These are phyloP conservation scores for Lentithecium fluviatile DNA, from an alignment of 495 filamentous ascomycete species.

Conservation along the genomic window DNA sequence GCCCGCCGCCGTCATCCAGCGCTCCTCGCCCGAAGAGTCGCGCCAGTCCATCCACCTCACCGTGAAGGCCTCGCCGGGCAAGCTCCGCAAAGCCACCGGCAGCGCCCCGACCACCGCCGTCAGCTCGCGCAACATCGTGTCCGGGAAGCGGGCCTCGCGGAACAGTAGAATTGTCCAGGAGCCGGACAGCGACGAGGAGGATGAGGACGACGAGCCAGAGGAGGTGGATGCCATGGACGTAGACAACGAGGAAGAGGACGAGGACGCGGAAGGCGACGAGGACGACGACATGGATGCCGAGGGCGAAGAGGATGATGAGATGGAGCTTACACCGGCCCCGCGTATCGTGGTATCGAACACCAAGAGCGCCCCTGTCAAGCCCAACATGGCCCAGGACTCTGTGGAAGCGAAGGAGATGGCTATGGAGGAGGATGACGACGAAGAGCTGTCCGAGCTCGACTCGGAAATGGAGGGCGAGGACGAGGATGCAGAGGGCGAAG, in stretches of 20 bases:
- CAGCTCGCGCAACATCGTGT: constrained; percentile 38
- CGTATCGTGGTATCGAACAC: constrained; percentile 38
- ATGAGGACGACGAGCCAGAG: constrained; percentile 55
- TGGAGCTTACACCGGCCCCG: constrained; percentile 43
- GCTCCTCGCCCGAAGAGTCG: constrained; percentile 54
- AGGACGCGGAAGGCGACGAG: constrained; percentile 87
- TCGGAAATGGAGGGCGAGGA: constrained; percentile 51
- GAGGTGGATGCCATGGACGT: constrained; percentile 57
- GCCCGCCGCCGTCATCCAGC: constrained; percentile 50
- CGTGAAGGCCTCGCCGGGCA: constrained; percentile 80
- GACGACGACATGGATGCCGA: constrained; percentile 61
- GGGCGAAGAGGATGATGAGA: constrained; percentile 54
- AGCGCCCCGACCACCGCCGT: constrained; percentile 26
- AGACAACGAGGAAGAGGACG: constrained; percentile 51
- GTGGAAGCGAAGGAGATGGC: constrained; percentile 64
- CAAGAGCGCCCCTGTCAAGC: constrained; percentile 44
- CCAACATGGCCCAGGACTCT: constrained; percentile 43
- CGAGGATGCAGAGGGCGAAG: constrained; percentile 55
- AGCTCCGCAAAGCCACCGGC: constrained; percentile 71
- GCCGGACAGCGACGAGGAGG: constrained; percentile 53
- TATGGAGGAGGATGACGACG: constrained; percentile 50
- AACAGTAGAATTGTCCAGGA: constrained; percentile 45
- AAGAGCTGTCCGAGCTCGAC: constrained; percentile 48
- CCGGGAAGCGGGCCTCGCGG: constrained; percentile 55
- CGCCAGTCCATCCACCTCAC: constrained; percentile 71